A percentile compares a stretch with the other conserved stretches of the same genome.
These are phyloP conservation scores for Xylaria curta DNA, from an alignment of 495 filamentous ascomycete genomes.

Conservation along the genomic window DNA sequence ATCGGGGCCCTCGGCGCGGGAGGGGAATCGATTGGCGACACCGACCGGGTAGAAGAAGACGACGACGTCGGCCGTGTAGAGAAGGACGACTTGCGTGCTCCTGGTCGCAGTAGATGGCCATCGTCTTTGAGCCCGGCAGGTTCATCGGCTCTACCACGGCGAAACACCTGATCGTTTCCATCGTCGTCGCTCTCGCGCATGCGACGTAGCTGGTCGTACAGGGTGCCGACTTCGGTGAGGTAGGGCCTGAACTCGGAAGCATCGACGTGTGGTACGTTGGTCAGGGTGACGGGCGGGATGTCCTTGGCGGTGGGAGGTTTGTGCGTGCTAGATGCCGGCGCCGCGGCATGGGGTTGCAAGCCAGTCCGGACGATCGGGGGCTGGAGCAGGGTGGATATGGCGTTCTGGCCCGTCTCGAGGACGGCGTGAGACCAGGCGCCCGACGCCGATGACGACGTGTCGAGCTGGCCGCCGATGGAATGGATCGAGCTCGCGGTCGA, in stretches of 20 bases:
- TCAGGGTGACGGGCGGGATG: slow-evolving; percentile 92
- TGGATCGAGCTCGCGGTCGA: slow-evolving; percentile 80
- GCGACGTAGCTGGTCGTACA: slow-evolving; percentile 83
- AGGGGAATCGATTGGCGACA: slow-evolving; percentile 59
- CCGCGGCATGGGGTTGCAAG: slow-evolving; percentile 73
- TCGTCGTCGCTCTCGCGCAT: slow-evolving; percentile 73
- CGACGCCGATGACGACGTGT: slow-evolving; percentile 61
- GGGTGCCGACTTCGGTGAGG: slow-evolving; percentile 75
- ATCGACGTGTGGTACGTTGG: slow-evolving; percentile 86
- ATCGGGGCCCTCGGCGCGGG: slow-evolving; percentile 42
- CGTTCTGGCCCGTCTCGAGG: slow-evolving; percentile 82
- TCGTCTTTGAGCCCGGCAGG: slow-evolving; percentile 54
- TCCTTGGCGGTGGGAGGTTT: slow-evolving; percentile 88
- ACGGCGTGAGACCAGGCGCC: slow-evolving; percentile 64
- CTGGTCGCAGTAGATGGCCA: slow-evolving; percentile 51
- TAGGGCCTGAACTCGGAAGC: slow-evolving; percentile 81
- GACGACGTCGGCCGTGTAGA: slow-evolving; percentile 54
- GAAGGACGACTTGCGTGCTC: slow-evolving; percentile 46
- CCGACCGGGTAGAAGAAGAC: slow-evolving; percentile 52
- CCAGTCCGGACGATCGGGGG: slow-evolving; percentile 89
- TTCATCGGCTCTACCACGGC: slow-evolving; percentile 58
- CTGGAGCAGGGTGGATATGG: slow-evolving; percentile 92
- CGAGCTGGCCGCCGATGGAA: slow-evolving; percentile 71
- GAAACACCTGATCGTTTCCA: slow-evolving; percentile 50
- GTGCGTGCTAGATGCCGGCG: slow-evolving; percentile 69